Evolutionary conservation across 75 land plant species (phyloP).

Genomic region (Adiantum capillusveneris): DNA sequence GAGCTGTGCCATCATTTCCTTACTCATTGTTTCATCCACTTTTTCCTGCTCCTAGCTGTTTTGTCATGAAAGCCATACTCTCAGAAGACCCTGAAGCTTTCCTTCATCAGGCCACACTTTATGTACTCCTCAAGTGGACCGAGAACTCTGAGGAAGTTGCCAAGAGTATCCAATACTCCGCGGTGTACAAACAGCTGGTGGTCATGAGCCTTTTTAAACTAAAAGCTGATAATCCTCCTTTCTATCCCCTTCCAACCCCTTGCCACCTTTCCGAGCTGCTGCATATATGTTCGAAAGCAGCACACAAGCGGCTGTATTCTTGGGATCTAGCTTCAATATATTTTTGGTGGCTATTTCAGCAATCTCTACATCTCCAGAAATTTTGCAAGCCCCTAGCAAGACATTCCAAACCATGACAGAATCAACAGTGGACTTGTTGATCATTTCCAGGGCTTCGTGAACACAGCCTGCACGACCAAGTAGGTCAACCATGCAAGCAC

Average conservation of each 20-base stretch:
- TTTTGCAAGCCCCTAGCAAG: conserved; percentile 53
- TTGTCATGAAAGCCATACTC: no score
- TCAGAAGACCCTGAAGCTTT: no score
- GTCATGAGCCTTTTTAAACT: no score
- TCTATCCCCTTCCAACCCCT: not conserved
- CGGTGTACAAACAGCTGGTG: no score
- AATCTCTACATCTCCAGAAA: conserved; percentile 37
- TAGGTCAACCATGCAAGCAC: conserved; percentile 55
- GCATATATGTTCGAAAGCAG: conserved; percentile 55
- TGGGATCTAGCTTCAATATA: conserved; percentile 43
- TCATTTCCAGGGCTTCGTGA: conserved; percentile 35
- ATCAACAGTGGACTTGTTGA: conserved; percentile 27
- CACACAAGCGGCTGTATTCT: conserved; percentile 51
- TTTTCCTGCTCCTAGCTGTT: no score
- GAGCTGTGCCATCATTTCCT: no score
- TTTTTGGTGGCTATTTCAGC: conserved; percentile 45
- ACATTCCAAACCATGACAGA: conserved; percentile 61
- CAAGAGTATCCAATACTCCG: no score
- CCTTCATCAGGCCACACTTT: no score
- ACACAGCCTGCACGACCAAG: conserved; percentile 50
- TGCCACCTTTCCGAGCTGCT: conserved; percentile 30
- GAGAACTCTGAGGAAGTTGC: no score
- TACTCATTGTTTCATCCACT: no score
- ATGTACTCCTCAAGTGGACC: no score
- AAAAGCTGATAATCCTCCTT: no score